Base-by-base conservation (phyloP, 306 rosid species). In the Arachis hypogaea region DNA sequence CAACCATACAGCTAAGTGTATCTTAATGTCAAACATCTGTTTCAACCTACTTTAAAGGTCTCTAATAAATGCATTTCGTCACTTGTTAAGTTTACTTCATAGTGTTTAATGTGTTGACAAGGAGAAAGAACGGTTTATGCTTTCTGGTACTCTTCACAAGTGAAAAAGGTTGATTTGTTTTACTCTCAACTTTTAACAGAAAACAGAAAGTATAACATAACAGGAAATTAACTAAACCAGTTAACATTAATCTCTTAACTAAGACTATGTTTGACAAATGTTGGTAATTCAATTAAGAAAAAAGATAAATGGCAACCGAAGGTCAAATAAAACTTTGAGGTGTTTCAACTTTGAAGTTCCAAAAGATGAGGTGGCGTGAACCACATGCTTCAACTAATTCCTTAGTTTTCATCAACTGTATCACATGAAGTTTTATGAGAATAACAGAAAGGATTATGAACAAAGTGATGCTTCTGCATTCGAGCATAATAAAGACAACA, bases 21-120 rank as follows among this genome's bases (percentile, higher is more conserved):
- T 49, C 68, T 52, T 52, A 52, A 58, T 68, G 69, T 72, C 33
- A n/a, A 63, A 29, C 64, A 78, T 80, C 82, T 80, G 72, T 62
- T 81, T 77, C 85, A 74, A 87, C 88, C 93, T 76, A 83, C 93
- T 68, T 74, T 74, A n/a, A 50, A 63, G 56, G 66, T 76, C 78
- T 38, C 72, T 55, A 83, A 84, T 89, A 76, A 92, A 92, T 87
- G 73, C 76, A 14, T 81, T 80, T 81, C 40, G 59, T 51, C 16
- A 33, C 38, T 33, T 33, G 38, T 40, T 2, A 49, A 36, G n/a
- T n/a, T 72, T 62, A 22, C 66, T 44, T 9, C 28, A 3, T 1
- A 50, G 56, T 45, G n/a, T 63, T 14, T 18, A 47, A 10, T 9
- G 42, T 7, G 51, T 8, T 54, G 58, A 54, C 73, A 42, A 28